Conservation (phyloP, 202 grass and related monocot species). For the Panicum hallii region DNA sequence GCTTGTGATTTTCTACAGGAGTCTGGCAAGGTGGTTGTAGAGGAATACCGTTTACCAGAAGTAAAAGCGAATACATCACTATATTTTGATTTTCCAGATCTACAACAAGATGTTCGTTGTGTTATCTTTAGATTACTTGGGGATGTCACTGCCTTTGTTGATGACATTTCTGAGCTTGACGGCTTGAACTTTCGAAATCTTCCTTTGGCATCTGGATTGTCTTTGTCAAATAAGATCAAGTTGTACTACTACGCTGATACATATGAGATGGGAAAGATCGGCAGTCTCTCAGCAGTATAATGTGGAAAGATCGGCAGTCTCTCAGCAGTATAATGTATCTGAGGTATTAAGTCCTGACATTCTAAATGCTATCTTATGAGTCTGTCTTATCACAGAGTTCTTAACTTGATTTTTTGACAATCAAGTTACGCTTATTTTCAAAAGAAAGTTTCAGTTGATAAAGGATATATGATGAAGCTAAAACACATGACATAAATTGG, state of each 20-base stretch:
- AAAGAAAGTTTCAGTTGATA: slow-evolving; percentile 25
- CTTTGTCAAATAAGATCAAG: slow-evolving; percentile 91
- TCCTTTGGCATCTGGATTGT: slow-evolving; percentile 79
- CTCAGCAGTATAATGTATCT: slow-evolving; percentile 61
- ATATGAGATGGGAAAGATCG: slow-evolving; percentile 89
- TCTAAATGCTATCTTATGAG: background rate
- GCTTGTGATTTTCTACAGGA: slow-evolving; percentile 63
- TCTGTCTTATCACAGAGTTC: background rate
- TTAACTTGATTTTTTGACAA: slow-evolving; percentile 16
- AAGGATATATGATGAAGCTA: slow-evolving; percentile 2
- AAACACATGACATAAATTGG: background rate
- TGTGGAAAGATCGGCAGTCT: slow-evolving; percentile 74
- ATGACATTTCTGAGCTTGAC: slow-evolving; percentile 87
- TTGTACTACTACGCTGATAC: slow-evolving; percentile 92
- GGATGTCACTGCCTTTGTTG: slow-evolving; percentile 79
- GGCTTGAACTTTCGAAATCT: slow-evolving; percentile 72
- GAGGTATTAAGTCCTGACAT: slow-evolving; percentile 25
- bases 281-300: slow-evolving; percentile 70
- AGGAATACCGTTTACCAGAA: slow-evolving; percentile 88
- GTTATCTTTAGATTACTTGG: slow-evolving; percentile 88
- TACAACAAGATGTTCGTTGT: slow-evolving; percentile 58
- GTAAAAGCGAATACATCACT: slow-evolving; percentile 69
- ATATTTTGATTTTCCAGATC: slow-evolving; percentile 89
- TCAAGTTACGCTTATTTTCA: background rate
- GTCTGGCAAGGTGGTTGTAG: slow-evolving; percentile 69